Evolutionary conservation across 371 early-diverging fungal species (phyloP).

Genomic region (Funneliformis caledonium): DNA sequence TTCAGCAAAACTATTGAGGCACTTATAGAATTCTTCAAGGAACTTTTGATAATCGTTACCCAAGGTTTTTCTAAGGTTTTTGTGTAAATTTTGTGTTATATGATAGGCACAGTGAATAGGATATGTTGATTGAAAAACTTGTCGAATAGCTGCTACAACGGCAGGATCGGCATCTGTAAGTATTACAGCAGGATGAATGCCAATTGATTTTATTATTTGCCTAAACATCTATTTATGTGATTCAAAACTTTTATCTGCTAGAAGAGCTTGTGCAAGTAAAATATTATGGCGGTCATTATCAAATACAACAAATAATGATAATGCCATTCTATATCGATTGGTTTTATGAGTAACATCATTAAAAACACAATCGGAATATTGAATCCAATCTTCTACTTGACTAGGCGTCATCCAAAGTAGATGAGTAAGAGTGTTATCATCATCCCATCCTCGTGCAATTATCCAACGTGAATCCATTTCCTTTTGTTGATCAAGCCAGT

Average conservation of each 20-base stretch:
- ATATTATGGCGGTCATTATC: not conserved
- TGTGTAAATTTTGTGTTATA: conserved; percentile 10
- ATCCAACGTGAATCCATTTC: not conserved
- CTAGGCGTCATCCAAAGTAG: not conserved
- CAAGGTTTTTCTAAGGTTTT: not conserved
- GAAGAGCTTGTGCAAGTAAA: not conserved
- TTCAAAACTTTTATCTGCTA: not conserved
- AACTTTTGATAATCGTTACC: not conserved
- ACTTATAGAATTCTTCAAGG: not conserved
- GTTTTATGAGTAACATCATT: not conserved
- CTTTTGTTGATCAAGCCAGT: conserved; percentile 11
- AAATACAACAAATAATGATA: not conserved
- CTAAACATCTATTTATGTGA: not conserved
- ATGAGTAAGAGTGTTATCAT: not conserved
- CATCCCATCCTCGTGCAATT: not conserved
- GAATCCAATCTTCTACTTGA: not conserved
- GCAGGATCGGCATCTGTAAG: not conserved
- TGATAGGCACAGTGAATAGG: not conserved
- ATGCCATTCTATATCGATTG: not conserved
- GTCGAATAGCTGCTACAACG: not conserved
- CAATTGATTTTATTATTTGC: not conserved
- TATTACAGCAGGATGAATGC: not conserved
- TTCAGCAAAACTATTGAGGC: not conserved
- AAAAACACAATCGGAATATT: not conserved
- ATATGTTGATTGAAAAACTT: conserved; percentile 5